A percentile compares a stretch with the other conserved stretches of the same genome.
Conservation (phyloP, 495 filamentous ascomycete genomes). For the Halenospora varia region DNA sequence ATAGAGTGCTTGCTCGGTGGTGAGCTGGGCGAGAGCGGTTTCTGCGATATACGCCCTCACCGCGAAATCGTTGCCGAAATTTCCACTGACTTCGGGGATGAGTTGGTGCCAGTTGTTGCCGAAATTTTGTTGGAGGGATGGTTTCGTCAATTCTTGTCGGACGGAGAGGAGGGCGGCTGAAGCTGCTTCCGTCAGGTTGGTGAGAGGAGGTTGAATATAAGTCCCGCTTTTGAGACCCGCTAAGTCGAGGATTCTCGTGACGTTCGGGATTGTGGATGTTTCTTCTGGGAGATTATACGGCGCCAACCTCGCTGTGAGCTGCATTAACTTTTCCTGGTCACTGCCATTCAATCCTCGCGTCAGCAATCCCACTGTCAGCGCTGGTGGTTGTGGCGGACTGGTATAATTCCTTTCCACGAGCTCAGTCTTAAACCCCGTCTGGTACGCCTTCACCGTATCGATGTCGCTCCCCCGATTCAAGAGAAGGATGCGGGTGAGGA, state of each 20-base stretch:
- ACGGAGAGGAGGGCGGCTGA: neutral
- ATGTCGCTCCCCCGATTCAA: conserved; percentile 12
- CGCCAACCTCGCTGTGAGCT: neutral
- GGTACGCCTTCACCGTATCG: neutral
- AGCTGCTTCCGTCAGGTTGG: neutral
- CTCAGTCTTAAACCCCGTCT: neutral
- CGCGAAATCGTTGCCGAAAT: conserved; percentile 11
- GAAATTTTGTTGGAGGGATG: neutral
- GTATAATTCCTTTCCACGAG: neutral
- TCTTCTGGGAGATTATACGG: neutral
- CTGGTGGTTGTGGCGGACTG: neutral
- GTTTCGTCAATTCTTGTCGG: neutral
- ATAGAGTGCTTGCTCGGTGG: conserved; percentile 17
- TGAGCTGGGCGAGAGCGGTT: conserved; percentile 19
- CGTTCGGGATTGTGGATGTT: neutral
- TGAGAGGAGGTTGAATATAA: neutral
- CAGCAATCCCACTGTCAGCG: neutral
- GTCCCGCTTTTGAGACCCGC: neutral
- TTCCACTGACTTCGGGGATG: conserved; percentile 1
- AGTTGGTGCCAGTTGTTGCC: neutral
- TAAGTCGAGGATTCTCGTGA: neutral
- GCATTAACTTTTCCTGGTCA: neutral
- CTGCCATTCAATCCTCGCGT: neutral
- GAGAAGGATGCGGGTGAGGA: conserved; percentile 8
- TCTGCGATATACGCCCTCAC: conserved; percentile 17